Evolutionary conservation across 768 basidiomycete genomes (phyloP).

Genomic region (Lentinula sp.): DNA sequence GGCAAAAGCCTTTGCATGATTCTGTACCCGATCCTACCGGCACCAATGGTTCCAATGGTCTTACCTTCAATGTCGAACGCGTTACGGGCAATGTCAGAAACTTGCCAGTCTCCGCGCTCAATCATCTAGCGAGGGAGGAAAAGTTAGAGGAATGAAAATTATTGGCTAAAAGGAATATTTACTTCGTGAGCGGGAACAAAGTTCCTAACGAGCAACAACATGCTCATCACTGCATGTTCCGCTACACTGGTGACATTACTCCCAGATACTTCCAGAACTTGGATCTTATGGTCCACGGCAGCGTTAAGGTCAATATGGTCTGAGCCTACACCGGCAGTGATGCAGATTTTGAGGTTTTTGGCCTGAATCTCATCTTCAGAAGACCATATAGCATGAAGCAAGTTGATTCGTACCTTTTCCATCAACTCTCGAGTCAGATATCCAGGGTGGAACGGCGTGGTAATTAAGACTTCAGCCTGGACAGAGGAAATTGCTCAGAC

Average conservation of each 20-base stretch:
- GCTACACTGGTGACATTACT: conserved; percentile 54
- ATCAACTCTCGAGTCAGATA: conserved; percentile 73
- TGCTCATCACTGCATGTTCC: conserved; percentile 88
- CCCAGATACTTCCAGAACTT: conserved; percentile 58
- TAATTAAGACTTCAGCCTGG: conserved; percentile 75
- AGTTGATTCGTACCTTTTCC: conserved; percentile 6
- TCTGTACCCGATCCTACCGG: conserved; percentile 78
- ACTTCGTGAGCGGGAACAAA: conserved; percentile 77
- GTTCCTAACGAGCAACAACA: conserved; percentile 87
- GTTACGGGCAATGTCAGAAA: conserved; percentile 74
- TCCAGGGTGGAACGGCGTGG: conserved; percentile 83
- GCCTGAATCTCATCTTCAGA: conserved; percentile 36
- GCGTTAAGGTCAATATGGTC: conserved; percentile 91
- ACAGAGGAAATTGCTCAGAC: not conserved
- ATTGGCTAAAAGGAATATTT: not conserved
- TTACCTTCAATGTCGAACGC: conserved; percentile 89
- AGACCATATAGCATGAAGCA: not conserved
- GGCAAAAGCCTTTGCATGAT: conserved; percentile 74
- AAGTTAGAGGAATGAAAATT: not conserved
- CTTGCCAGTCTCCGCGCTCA: conserved; percentile 81
- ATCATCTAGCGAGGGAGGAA: conserved; percentile 44
- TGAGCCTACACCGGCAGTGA: conserved; percentile 91
- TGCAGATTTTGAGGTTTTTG: conserved; percentile 82
- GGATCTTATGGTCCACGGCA: conserved; percentile 72
- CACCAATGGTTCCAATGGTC: conserved; percentile 87